Conservation (phyloP, 1,284 basidiomycete genomes). For the Salmacisia buchloeana region DNA sequence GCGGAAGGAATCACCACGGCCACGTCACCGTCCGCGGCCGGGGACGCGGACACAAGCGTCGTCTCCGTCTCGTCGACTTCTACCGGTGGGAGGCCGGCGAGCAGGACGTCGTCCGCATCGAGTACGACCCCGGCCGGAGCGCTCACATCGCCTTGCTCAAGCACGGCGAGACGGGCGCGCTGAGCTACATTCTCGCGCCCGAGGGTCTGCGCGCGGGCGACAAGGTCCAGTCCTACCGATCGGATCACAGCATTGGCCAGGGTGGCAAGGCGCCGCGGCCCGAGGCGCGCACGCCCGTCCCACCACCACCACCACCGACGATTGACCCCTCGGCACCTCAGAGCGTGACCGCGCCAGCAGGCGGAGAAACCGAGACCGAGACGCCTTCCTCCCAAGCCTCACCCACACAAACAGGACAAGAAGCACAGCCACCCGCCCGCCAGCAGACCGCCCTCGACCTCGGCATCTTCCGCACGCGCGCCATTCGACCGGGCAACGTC, state of each 20-base stretch:
- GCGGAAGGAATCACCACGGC: conserved; percentile 76
- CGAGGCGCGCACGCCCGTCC: conserved; percentile 11
- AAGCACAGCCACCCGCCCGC: neutral
- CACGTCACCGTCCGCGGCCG: conserved; percentile 80
- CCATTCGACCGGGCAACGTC: conserved; percentile 86
- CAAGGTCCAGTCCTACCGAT: conserved; percentile 76
- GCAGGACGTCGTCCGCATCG: conserved; percentile 84
- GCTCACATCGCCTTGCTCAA: conserved; percentile 87
- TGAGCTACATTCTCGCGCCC: conserved; percentile 82
- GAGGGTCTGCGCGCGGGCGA: conserved; percentile 84
- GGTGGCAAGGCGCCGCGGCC: conserved; percentile 11
- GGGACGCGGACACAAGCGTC: conserved; percentile 84
- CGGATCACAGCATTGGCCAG: conserved; percentile 30
- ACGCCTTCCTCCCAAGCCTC: neutral
- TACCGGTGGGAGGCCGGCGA: conserved; percentile 64
- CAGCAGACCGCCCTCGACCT: conserved; percentile 60
- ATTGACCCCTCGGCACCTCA: conserved; percentile 26
- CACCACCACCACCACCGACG: neutral
- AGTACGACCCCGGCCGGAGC: conserved; percentile 90
- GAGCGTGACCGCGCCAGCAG: conserved; percentile 10
- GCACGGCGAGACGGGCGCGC: conserved; percentile 58
- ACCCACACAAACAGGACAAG: neutral
- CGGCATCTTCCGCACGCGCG: conserved; percentile 77
- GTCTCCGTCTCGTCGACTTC: conserved; percentile 85
- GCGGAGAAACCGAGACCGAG: neutral